Base-by-base conservation (phyloP, 352 stramenopile species). In the Phytophthora quininea region DNA sequence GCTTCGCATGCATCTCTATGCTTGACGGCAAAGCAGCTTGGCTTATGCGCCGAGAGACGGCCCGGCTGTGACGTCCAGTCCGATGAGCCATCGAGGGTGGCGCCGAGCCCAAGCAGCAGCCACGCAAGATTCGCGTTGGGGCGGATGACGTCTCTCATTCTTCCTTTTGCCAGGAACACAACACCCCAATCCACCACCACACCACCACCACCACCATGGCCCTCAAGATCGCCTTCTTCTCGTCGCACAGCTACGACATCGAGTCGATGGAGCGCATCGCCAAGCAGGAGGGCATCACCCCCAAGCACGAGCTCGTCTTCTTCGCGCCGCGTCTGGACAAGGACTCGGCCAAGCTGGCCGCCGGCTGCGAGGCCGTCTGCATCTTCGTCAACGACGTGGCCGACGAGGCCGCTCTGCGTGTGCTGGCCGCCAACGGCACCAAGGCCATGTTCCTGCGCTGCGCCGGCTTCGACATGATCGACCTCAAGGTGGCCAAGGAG, bases 311-410 rank as follows among this genome's bases (percentile, higher is more conserved):
- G 58, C 74, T 88, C 43, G 40, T 71, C 68, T 84, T 87, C 71
- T 87, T 87, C 53, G 48, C 71, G 38, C 73, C 74, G 52, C 82
- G 79, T 24, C 59, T 90, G 33, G 81, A 67, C 49, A 58, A 55
- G 19, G 58, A 73, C 55, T 88, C 76, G 0, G 80, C 78, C 11
- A 54, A 73, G 49, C 69, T 90, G 46, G 78, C 82, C 0, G 58
- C 71, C 1, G 74, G 73, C 14, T 88, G 68, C 48, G 80, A 90
- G 45, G 77, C n/a, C 40, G 76, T 86, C 51, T 71, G 84, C 29
- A 86, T 91, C 58, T 95, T 93, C 64, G 87, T 95, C 48, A 95
- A 93, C 67, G 86, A 95, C 69, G 76, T 68, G 4, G 82, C 84
- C 14, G 74, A 90, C 54, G 75, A 62, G 12, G 75, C 58, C 9